phyloP scores from a whole-genome alignment of 495 filamentous ascomycete genomes.

The Friedmanniomyces simplex region DNA sequence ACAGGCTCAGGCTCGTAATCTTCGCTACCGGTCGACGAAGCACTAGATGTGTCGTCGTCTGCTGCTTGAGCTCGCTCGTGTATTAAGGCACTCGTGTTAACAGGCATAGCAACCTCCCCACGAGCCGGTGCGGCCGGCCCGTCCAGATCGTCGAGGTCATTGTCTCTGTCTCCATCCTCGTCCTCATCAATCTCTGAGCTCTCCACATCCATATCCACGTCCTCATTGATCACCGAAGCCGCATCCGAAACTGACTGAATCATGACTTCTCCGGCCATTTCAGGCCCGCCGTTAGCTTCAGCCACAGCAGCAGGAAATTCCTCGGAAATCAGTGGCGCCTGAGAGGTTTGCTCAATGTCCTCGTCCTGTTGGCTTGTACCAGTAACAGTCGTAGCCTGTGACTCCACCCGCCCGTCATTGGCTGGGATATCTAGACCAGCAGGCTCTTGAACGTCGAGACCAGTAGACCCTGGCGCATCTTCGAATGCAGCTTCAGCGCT shows the following conservation, averaged over 20 bases:
- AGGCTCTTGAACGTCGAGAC: no score
- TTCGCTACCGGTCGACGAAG: not conserved
- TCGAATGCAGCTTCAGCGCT: no score
- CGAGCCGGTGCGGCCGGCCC: not conserved
- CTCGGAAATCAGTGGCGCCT: no score
- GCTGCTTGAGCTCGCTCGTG: not conserved
- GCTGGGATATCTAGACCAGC: no score
- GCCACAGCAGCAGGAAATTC: no score
- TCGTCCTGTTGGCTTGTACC: no score
- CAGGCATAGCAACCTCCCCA: not conserved
- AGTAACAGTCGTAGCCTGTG: no score
- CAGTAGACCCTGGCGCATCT: no score
- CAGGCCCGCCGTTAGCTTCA: no score
- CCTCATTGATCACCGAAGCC: not conserved
- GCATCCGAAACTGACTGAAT: not conserved
- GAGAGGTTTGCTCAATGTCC: no score
- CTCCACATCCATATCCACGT: constrained; percentile 22
- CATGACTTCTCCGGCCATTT: no score
- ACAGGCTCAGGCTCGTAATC: not conserved
- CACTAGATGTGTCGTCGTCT: not conserved
- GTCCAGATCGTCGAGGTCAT: not conserved
- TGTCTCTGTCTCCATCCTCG: not conserved
- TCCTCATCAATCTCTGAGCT: constrained; percentile 1
- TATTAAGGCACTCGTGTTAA: not conserved
- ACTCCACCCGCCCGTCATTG: no score